Conservation (phyloP, 805 yeast species). For the Yamadazyma ubonensis region DNA sequence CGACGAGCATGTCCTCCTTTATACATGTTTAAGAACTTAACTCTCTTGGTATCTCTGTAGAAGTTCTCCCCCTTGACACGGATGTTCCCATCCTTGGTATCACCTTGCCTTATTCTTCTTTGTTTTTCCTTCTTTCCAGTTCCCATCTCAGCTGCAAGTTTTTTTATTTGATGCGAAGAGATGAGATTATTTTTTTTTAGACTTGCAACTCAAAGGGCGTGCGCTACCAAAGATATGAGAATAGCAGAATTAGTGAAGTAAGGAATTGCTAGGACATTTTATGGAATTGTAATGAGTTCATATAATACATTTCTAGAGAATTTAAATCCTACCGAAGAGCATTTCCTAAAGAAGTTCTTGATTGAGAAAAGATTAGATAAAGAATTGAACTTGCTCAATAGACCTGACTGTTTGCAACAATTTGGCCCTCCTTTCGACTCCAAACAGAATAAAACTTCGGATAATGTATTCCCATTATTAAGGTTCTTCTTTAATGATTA, state of each 20-base stretch:
- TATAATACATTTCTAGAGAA: constrained; percentile 11
- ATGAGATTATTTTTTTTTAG: constrained; percentile 1
- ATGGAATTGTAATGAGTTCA: too few species aligned
- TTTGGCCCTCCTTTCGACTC: constrained; percentile 77
- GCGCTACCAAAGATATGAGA: not conserved
- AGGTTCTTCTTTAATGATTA: constrained; percentile 64
- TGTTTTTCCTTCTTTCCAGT: constrained; percentile 87
- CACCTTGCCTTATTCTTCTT: constrained; percentile 81
- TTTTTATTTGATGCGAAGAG: constrained; percentile 11
- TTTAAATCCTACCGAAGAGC: constrained; percentile 70
- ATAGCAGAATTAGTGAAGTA: too few species aligned
- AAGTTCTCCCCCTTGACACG: constrained; percentile 97
- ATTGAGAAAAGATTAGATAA: constrained; percentile 57
- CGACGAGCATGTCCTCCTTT: constrained; percentile 86
- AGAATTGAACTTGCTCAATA: constrained; percentile 62
- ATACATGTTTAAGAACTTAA: constrained; percentile 87
- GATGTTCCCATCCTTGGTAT: constrained; percentile 82
- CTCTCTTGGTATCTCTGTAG: constrained; percentile 91
- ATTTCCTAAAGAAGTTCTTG: constrained; percentile 81
- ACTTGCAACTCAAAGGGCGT: constrained; percentile 1
- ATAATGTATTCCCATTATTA: constrained; percentile 56
- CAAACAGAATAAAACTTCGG: constrained; percentile 11
- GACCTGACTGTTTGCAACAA: constrained; percentile 59
- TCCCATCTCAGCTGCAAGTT: constrained; percentile 61
- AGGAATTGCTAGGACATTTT: too few species aligned